phyloP scores from a whole-genome alignment of 306 rosid genomes.

The Astragalus membranaceus region DNA sequence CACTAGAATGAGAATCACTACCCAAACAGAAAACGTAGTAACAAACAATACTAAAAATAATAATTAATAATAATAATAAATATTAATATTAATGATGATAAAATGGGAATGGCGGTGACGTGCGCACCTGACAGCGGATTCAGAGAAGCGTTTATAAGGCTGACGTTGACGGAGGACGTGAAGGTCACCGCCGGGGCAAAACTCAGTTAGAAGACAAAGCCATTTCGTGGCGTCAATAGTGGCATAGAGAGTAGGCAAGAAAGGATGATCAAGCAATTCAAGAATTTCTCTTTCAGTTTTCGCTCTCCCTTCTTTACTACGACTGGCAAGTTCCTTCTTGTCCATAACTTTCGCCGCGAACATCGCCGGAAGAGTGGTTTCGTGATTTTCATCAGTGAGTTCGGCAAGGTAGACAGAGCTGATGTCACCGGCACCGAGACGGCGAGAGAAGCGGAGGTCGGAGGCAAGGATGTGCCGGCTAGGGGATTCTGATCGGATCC shows the following conservation, averaged over 20 bases:
- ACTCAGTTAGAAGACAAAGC: slow-evolving; percentile 71
- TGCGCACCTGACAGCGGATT: slow-evolving; percentile 65
- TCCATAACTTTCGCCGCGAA: slow-evolving; percentile 87
- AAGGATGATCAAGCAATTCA: slow-evolving; percentile 62
- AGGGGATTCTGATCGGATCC: slow-evolving; percentile 64
- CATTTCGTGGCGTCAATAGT: slow-evolving; percentile 58
- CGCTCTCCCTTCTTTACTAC: slow-evolving; percentile 79
- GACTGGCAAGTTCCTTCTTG: slow-evolving; percentile 59
- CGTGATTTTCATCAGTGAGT: slow-evolving; percentile 26
- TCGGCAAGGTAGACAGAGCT: slow-evolving; percentile 67
- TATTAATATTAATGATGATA: not conserved
- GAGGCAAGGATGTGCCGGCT: slow-evolving; percentile 45
- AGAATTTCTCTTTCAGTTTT: slow-evolving; percentile 72
- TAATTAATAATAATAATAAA: not conserved
- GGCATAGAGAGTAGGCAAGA: slow-evolving; percentile 73
- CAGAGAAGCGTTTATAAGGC: slow-evolving; percentile 55
- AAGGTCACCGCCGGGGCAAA: slow-evolving; percentile 87
- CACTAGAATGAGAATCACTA: too few species aligned
- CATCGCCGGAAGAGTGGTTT: slow-evolving; percentile 12
- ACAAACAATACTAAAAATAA: too few species aligned
- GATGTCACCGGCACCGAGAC: slow-evolving; percentile 77
- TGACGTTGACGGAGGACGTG: slow-evolving; percentile 85
- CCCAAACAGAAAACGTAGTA: not conserved
- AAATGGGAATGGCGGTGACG: not conserved
- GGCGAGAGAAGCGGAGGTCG: slow-evolving; percentile 56